phyloP scores from a whole-genome alignment of 768 basidiomycete genomes.

The Trametes coccinea region DNA sequence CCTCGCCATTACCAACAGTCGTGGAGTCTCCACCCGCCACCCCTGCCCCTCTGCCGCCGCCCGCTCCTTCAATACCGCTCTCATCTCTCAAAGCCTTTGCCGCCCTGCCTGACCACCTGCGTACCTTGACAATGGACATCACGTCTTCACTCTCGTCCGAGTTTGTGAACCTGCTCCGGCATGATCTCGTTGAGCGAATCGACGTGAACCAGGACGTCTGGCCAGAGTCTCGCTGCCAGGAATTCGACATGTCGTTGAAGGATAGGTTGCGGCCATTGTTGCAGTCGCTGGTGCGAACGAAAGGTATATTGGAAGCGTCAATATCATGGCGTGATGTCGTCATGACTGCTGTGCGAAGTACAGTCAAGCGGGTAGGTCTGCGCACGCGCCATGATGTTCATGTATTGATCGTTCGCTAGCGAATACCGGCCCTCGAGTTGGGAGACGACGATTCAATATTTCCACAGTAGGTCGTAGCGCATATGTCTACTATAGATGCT shows the following conservation, averaged over 20 bases:
- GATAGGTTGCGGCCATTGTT: slow-evolving; percentile 73
- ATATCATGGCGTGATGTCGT: slow-evolving; percentile 71
- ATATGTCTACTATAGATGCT: neutral
- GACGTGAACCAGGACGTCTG: slow-evolving; percentile 24
- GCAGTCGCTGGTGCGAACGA: slow-evolving; percentile 74
- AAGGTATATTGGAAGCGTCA: slow-evolving; percentile 66
- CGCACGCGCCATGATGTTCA: too few species aligned
- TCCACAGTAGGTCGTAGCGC: slow-evolving; percentile 19
- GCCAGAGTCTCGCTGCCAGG: slow-evolving; percentile 21
- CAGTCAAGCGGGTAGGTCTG: slow-evolving; percentile 58
- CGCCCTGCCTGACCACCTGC: slow-evolving; percentile 74
- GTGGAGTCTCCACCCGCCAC: slow-evolving; percentile 28
- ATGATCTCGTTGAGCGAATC: slow-evolving; percentile 63
- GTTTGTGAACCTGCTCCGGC: slow-evolving; percentile 66
- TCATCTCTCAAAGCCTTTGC: slow-evolving; percentile 71
- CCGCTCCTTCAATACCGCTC: slow-evolving; percentile 49
- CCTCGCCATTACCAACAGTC: slow-evolving; percentile 26
- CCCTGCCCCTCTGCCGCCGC: slow-evolving; percentile 7
- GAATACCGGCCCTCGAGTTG: slow-evolving; percentile 57
- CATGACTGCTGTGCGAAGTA: slow-evolving; percentile 55
- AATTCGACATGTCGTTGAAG: slow-evolving; percentile 47
- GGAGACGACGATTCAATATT: slow-evolving; percentile 50
- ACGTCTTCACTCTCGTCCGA: slow-evolving; percentile 75
- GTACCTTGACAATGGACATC: slow-evolving; percentile 72
- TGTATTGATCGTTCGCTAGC: slow-evolving; percentile 36